phyloP scores from a whole-genome alignment of 2,329 filamentous ascomycete species.

The Penicillium sp. region DNA sequence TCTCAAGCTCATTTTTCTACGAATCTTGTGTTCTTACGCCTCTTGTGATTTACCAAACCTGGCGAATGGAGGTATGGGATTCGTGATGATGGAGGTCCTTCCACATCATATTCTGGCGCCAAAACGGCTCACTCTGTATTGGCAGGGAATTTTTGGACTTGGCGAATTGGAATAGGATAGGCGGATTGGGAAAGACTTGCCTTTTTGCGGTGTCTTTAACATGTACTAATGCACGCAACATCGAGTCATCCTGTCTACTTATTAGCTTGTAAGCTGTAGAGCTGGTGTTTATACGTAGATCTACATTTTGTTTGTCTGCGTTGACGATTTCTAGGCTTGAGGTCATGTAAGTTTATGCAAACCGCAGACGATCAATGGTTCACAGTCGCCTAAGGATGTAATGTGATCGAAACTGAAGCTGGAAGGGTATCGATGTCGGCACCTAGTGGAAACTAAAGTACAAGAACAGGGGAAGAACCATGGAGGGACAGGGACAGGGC shows the following conservation, averaged over 20 bases:
- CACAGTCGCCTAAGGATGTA: not conserved
- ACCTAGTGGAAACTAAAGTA: constrained; percentile 25
- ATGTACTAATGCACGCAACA: constrained; percentile 14
- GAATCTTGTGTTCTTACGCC: not conserved
- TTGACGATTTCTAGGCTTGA: too few species aligned
- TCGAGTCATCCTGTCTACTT: not conserved
- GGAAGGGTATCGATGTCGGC: constrained; percentile 36
- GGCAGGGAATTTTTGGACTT: too few species aligned
- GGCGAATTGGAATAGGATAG: not conserved
- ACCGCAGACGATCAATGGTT: too few species aligned
- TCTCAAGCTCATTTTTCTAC: not conserved
- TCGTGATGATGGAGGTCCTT: not conserved
- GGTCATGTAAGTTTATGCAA: too few species aligned
- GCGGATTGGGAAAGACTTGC: constrained; percentile 7
- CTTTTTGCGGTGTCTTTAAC: constrained; percentile 6
- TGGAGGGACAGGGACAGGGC: constrained; percentile 3
- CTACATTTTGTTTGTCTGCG: too few species aligned
- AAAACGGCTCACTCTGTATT: not conserved
- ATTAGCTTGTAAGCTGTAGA: too few species aligned
- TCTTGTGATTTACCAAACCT: constrained; percentile 1
- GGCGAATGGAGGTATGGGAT: constrained; percentile 8
- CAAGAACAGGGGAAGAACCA: constrained; percentile 21
- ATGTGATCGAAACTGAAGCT: constrained; percentile 16
- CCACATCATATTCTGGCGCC: constrained; percentile 1
- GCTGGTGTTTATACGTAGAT: too few species aligned